These are phyloP conservation scores for Physaria fendleri DNA, from an alignment of 345 rosid genomes.

Conservation along the genomic window DNA sequence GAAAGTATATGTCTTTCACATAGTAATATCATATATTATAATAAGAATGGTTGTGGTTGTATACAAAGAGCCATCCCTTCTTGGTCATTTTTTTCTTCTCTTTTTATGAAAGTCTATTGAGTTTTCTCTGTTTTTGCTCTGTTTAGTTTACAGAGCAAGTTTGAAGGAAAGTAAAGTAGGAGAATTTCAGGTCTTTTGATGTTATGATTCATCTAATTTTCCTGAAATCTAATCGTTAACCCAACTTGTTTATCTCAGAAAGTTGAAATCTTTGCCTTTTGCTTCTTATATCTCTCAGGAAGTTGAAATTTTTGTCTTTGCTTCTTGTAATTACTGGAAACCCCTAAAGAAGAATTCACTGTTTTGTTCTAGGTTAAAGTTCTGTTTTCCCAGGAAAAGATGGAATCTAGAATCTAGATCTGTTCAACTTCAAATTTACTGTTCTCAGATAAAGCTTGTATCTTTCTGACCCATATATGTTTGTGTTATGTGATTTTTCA, in stretches of 20 bases:
- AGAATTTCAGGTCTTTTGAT: not conserved
- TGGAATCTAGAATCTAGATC: not conserved
- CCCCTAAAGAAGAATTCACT: no score
- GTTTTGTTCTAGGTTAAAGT: not conserved
- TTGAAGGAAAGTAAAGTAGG: not conserved
- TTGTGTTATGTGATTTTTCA: not conserved
- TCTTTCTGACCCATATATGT: not conserved
- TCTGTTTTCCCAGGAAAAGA: not conserved
- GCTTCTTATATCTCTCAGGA: no score
- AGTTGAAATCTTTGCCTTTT: no score
- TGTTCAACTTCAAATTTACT: not conserved
- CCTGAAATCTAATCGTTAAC: not conserved
- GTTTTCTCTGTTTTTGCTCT: no score
- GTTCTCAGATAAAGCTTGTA: not conserved
- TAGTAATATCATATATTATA: no score
- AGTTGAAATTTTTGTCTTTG: no score
- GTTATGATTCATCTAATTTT: not conserved
- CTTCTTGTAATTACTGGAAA: no score
- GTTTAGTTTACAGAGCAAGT: not conserved
- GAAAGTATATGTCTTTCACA: no score
- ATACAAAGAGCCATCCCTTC: constrained; percentile 23
- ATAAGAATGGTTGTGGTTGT: no score
- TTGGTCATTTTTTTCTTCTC: no score
- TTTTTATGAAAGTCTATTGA: no score
- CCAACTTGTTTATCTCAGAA: no score